Evolutionary conservation across 2,329 filamentous ascomycete genomes (phyloP).

Genomic region (Domatiomyces globalis): DNA sequence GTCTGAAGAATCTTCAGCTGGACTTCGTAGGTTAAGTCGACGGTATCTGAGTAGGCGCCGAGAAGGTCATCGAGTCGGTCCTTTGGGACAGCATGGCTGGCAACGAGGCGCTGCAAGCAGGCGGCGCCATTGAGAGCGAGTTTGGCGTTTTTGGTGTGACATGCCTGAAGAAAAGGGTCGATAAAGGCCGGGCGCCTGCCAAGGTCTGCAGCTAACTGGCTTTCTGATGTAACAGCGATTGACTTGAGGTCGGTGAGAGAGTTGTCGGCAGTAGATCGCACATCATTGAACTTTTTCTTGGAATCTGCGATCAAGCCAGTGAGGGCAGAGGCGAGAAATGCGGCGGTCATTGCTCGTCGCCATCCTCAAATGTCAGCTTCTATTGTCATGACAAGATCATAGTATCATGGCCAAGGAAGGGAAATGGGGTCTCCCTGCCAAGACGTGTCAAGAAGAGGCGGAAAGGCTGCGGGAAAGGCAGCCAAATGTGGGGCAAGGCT

Average conservation of each 20-base stretch:
- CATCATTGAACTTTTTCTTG: slow-evolving; percentile 82
- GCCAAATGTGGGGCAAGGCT: not conserved
- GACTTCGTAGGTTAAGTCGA: slow-evolving; percentile 61
- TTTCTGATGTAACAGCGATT: slow-evolving; percentile 59
- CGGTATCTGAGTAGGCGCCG: slow-evolving; percentile 73
- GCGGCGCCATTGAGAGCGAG: slow-evolving; percentile 77
- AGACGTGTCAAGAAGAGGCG: not conserved
- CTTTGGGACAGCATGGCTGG: slow-evolving; percentile 64
- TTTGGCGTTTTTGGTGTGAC: slow-evolving; percentile 76
- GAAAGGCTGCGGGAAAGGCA: not conserved
- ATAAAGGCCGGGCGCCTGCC: slow-evolving; percentile 69
- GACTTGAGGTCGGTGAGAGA: slow-evolving; percentile 78
- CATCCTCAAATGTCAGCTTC: not conserved
- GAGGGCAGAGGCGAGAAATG: slow-evolving; percentile 71
- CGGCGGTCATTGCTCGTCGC: slow-evolving; percentile 16
- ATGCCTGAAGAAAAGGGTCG: slow-evolving; percentile 87
- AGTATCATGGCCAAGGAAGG: no score
- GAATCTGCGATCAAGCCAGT: slow-evolving; percentile 87
- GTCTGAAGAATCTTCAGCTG: slow-evolving; percentile 94
- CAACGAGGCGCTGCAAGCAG: slow-evolving; percentile 76
- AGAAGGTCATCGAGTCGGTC: slow-evolving; percentile 73
- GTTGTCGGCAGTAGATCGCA: slow-evolving; percentile 81
- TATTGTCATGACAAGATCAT: not conserved
- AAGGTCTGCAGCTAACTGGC: slow-evolving; percentile 65
- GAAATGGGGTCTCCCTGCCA: not conserved